These are phyloP conservation scores for Trypanosomatidae sp. DNA, from an alignment of 208 protist species.

Conservation along the genomic window DNA sequence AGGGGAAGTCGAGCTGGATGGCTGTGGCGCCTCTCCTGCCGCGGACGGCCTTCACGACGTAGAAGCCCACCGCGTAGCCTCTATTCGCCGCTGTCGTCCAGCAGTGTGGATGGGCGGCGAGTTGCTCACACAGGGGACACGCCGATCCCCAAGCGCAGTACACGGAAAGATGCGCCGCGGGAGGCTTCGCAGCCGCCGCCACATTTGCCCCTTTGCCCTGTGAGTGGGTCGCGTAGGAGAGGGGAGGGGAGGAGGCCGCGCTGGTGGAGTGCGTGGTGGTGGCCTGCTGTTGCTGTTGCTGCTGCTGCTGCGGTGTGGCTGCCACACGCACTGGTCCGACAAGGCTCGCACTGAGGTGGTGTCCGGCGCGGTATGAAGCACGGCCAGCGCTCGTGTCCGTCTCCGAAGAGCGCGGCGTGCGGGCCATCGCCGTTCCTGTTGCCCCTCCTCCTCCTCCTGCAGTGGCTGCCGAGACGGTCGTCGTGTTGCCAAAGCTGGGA, in stretches of 20 bases:
- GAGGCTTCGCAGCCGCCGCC: too few relatives aligned
- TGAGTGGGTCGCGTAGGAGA: too few relatives aligned
- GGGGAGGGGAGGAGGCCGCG: too few relatives aligned
- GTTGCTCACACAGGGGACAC: constrained; percentile 68
- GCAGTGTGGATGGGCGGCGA: constrained; percentile 44
- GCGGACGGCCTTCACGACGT: background rate
- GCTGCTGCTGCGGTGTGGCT: too few relatives aligned
- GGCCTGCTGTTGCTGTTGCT: too few relatives aligned
- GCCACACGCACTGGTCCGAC: too few relatives aligned
- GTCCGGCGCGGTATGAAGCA: too few relatives aligned
- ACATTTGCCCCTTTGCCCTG: too few relatives aligned
- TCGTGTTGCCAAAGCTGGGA: too few relatives aligned
- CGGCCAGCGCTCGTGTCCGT: constrained; percentile 8
- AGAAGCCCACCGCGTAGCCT: constrained; percentile 20
- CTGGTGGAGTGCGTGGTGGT: too few relatives aligned
- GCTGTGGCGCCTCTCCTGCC: background rate
- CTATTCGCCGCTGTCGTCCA: constrained; percentile 40
- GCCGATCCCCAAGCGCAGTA: constrained; percentile 80
- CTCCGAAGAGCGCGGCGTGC: constrained; percentile 12
- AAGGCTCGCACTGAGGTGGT: too few relatives aligned
- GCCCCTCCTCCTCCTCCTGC: background rate
- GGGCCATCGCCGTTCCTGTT: constrained; percentile 4
- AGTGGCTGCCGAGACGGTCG: too few relatives aligned
- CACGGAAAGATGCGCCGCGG: constrained; percentile 29
- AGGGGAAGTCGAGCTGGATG: constrained; percentile 54